Base-by-base conservation (phyloP, 257 asterid genomes). In the Anisodus acutangulus region DNA sequence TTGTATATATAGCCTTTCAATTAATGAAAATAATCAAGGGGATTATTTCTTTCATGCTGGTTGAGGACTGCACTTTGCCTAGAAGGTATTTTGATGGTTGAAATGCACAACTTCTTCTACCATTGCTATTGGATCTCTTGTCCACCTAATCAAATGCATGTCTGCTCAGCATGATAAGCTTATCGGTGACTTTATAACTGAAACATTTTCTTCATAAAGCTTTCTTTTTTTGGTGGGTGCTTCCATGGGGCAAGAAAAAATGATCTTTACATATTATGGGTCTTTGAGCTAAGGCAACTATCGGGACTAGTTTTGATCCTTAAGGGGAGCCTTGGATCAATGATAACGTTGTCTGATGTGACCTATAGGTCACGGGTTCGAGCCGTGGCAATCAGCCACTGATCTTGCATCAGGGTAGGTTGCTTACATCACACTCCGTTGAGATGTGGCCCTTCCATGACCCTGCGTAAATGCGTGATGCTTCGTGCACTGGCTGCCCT, bases 1-100 rank as follows among this genome's bases (percentile, higher is more conserved):
- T n/a, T n/a, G n/a, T n/a, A n/a, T n/a, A n/a, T n/a, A n/a, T n/a
- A n/a, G n/a, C n/a, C n/a, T n/a, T n/a, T n/a, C n/a, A n/a, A n/a
- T n/a, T n/a, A n/a, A n/a, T n/a, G n/a, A n/a, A n/a, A n/a, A n/a
- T n/a, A n/a, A n/a, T n/a, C n/a, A n/a, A n/a, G n/a, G n/a, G n/a
- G n/a, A n/a, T n/a, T n/a, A n/a, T n/a, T n/a, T n/a, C n/a, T n/a
- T n/a, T n/a, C n/a, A n/a, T n/a, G n/a, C 89, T 94, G 93, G 70
- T 84, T 87, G 62, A 90, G 99, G 85, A 96, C 99, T 81, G 98
- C 93, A 87, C 78, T 91, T 87, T 93, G 98, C 91, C 89, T 96
- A 86, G 99, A 94, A 91, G 99, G 99, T 94, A 82, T 70, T 41
- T n/a, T 71, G 79, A 51, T 43, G 26, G 78, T 87, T 83, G 43